Evolutionary conservation across 148 eudicot genomes (phyloP).

Genomic region (Camellia japonica): DNA sequence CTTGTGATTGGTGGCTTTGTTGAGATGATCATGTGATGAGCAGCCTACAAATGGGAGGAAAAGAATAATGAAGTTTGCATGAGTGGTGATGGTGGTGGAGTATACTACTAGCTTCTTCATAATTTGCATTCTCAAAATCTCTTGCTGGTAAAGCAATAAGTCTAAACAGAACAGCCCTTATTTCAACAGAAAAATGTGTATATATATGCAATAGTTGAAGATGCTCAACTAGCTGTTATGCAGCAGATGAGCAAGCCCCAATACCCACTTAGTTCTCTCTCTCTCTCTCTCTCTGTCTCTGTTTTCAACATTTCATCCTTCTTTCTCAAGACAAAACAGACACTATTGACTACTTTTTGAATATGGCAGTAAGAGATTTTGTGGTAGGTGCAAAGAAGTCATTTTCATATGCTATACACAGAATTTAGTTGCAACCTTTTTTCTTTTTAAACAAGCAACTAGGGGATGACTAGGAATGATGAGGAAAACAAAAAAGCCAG

Average conservation of each 20-base stretch:
- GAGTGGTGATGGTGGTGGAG: neutral
- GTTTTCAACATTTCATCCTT: conserved; percentile 4
- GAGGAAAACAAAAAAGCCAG: neutral
- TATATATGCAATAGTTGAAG: neutral
- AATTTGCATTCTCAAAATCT: conserved; percentile 5
- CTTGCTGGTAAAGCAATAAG: neutral
- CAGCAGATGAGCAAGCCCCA: neutral
- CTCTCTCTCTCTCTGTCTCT: conserved; percentile 2
- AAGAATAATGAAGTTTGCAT: conserved; percentile 7
- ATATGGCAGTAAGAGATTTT: neutral
- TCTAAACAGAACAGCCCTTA: neutral
- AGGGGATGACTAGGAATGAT: neutral
- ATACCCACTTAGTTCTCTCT: neutral
- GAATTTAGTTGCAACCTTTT: neutral
- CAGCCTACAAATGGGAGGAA: conserved; percentile 7
- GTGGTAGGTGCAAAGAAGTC: neutral
- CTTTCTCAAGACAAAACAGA: conserved; percentile 1
- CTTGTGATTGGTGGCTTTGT: conserved; percentile 12
- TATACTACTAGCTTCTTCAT: neutral
- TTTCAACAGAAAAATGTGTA: neutral
- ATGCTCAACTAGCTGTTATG: neutral
- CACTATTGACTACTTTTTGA: neutral
- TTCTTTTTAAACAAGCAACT: neutral
- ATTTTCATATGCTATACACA: neutral
- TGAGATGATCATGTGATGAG: conserved; percentile 13